Evolutionary conservation across 805 yeast species (phyloP).

Genomic region (Ogataea minuta): DNA sequence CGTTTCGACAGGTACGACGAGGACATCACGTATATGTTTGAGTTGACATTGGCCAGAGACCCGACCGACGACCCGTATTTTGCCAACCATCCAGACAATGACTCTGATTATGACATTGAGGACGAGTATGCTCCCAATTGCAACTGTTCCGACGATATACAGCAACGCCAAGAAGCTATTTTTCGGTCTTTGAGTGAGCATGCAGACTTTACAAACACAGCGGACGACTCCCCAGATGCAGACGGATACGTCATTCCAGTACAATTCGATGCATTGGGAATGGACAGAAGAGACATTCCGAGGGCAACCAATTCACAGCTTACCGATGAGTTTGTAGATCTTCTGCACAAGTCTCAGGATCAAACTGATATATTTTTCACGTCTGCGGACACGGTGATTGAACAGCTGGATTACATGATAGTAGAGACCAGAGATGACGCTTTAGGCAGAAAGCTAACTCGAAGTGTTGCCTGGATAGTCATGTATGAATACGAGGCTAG

Average conservation of each 20-base stretch:
- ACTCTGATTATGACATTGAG: conserved; percentile 18
- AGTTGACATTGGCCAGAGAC: conserved; percentile 29
- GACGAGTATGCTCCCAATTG: conserved; percentile 39
- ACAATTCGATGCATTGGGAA: conserved; percentile 57
- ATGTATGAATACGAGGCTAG: conserved; percentile 28
- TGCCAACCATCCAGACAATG: conserved; percentile 24
- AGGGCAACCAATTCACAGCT: conserved; percentile 52
- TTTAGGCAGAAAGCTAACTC: conserved; percentile 40
- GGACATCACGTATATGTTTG: conserved; percentile 43
- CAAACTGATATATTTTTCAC: conserved; percentile 26
- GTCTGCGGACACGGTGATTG: conserved; percentile 27
- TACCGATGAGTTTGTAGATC: conserved; percentile 25
- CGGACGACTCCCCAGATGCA: conserved; percentile 19
- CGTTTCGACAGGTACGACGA: conserved; percentile 63
- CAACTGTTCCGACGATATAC: conserved; percentile 32
- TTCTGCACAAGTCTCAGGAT: conserved; percentile 23
- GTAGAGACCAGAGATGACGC: conserved; percentile 25
- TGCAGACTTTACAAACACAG: neutral
- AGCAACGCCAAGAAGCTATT: conserved; percentile 13
- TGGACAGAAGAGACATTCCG: conserved; percentile 74
- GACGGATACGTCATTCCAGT: conserved; percentile 22
- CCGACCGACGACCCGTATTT: conserved; percentile 27
- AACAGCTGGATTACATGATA: conserved; percentile 28
- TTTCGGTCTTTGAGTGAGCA: neutral
- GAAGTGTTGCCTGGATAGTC: conserved; percentile 55